Evolutionary conservation across 768 basidiomycete species (phyloP), one percentile per base, ranked within the genome.

Genomic region (Udeniomyces megalosporus): DNA sequence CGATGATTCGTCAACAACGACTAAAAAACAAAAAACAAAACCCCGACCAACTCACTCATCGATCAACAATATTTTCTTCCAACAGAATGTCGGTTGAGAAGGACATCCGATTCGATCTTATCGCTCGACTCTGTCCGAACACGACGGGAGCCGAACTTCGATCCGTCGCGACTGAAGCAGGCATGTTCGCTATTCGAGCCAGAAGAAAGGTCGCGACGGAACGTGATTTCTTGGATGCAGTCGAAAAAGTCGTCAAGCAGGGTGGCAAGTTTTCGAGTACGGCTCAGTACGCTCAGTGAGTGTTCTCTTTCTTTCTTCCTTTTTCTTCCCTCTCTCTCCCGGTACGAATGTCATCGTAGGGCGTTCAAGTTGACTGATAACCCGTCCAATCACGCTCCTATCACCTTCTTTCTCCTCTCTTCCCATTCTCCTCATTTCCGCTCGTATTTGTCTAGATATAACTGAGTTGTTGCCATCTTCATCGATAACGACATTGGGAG

Each of bases 171-270:
- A 99, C 93, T 10, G 93, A 99, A 80, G 95, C 95, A 52, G 95
- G 95, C n/a, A 97, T 99, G 95, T 99, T 93, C 75, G 93, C 95
- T 1, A 99, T 99, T 71, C 86, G 95, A 63, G 87, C 89, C 49
- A 80, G 95, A 68, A 80, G 95, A 74, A 97, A 97, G 74, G 90
- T 97, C 1, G 91, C 92, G 0, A 90, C 90, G 20, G 95, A 99
- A 72, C 84, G 89, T 59, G 95, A 99, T 75, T 99, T 96, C 77
- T 76, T 99, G 72, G 91, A 95, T 67, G 86, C 91, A 12, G 93
- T 99, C 2, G 95, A 99, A 78, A 97, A 97, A 76, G 95, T 99
- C 62, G 90, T 96, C 45, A 80, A 89, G 69, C 91, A 96, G 76
- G 92, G 92, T 29, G 90, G 87, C 69, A 97, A 97, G 76, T 99